These are phyloP conservation scores for Abrus pulchellus DNA, from an alignment of 306 rosid genomes.

Conservation along the genomic window DNA sequence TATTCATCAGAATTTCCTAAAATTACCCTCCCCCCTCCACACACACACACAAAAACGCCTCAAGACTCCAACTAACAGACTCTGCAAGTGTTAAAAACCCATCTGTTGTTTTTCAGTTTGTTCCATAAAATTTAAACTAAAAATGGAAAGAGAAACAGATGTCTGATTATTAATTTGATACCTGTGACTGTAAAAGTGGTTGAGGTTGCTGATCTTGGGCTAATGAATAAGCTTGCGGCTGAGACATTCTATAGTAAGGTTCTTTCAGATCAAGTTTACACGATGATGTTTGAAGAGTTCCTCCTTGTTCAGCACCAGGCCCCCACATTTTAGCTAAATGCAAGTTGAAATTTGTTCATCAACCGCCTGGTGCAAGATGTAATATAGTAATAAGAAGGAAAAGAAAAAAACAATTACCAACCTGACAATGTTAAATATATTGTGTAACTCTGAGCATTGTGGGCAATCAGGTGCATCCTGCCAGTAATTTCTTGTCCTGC, in stretches of 20 bases:
- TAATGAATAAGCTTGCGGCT: conserved; percentile 73
- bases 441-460: conserved; percentile 87
- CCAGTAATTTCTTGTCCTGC: conserved; percentile 95
- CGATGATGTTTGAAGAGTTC: conserved; percentile 80
- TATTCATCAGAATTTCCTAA: background rate
- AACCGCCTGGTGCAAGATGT: conserved; percentile 34
- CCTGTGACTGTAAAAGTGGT: conserved; percentile 66
- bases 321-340: conserved; percentile 90
- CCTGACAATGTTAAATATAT: conserved; percentile 77
- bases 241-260: conserved; percentile 95
- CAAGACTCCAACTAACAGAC: background rate
- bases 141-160: background rate
- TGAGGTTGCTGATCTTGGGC: conserved; percentile 78
- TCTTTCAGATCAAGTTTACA: conserved; percentile 92
- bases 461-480: conserved; percentile 81
- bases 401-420: conserved; percentile 41
- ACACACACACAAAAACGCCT: background rate
- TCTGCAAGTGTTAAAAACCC: background rate
- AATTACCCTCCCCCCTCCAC: background rate
- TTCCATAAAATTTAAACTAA: conserved; percentile 13
- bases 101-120: too few relatives aligned
- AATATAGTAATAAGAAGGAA: background rate
- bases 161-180: conserved; percentile 37
- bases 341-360: conserved; percentile 44
- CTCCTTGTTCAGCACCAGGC: conserved; percentile 90